Evolutionary conservation across 2,329 filamentous ascomycete species (phyloP), one percentile per base, ranked within the genome.

Genomic region (Orbilia ellipsospora): DNA sequence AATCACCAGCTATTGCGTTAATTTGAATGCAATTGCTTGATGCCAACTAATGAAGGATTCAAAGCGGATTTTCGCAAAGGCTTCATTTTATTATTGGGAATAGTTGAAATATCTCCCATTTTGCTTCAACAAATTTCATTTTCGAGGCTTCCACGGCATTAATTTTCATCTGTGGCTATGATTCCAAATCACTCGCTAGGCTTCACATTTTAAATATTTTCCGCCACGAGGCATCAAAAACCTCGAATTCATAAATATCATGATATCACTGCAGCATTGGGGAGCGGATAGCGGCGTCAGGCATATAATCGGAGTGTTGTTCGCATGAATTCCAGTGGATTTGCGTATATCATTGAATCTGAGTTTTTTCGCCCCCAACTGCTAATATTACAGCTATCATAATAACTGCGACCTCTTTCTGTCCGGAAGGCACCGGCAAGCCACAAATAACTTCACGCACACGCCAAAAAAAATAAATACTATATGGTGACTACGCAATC

Each of bases 151-250:
- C 15, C 44, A 48, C 1, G 13, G 15, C 13, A 48, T 1, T n/a
- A n/a, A 45, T 12, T 52, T 48, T 18, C 16, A n/a, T 3, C 44
- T n/a, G 13, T 48, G 16, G 13, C 15, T 13, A 18, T 18, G 44
- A 67, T 74, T 74, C 63, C 70, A 74, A 74, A 74, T 74, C 57
- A 44, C 44, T 40, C 18, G 15, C 52, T 60, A 74, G 70, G 70
- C 70, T 68, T 74, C 70, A 68, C 23, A 31, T 28, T 13, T 36
- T 36, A 36, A 36, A 36, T 36, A 36, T 36, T 48, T 18, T 13
- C 50, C 16, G 63, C 28, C 20, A 20, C 26, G 62, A 74, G 62
- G 56, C 62, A 60, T 26, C 60, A 60, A 48, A 48, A 18, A n/a
- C 7, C 44, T n/a, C 13, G 15, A 48, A 2, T 18, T 48, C 16